Percentiles rank a stretch among this genome's conserved stretches.
Evolutionary conservation across 106 monocot genomes (phyloP).

Genomic region (Allium cepa): DNA sequence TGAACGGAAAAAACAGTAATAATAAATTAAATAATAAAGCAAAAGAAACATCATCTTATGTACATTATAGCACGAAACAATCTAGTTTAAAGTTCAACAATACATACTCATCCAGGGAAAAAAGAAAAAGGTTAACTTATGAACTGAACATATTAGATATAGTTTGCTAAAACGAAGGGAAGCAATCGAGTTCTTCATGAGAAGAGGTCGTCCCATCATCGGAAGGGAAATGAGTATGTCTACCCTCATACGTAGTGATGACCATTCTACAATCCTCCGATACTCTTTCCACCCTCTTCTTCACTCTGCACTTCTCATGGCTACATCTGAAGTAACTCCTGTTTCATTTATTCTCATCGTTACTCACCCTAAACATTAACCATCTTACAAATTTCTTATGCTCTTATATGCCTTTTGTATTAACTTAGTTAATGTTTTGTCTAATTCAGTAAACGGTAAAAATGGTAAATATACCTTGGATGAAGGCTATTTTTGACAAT

Average conservation of each 20-base stretch:
- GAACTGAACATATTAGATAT: too few relatives aligned
- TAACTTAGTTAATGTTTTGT: too few relatives aligned
- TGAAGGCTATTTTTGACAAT: constrained; percentile 82
- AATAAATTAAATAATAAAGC: too few relatives aligned
- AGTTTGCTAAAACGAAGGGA: constrained; percentile 23
- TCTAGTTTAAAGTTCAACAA: too few relatives aligned
- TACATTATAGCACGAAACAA: too few relatives aligned
- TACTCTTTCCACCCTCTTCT: constrained; percentile 69
- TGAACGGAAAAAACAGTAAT: too few relatives aligned
- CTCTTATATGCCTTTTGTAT: not conserved
- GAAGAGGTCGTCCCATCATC: constrained; percentile 36
- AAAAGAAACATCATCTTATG: too few relatives aligned
- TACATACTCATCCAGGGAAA: too few relatives aligned
- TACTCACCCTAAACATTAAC: too few relatives aligned
- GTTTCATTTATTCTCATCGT: not conserved
- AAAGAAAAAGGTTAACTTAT: too few relatives aligned
- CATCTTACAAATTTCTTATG: too few relatives aligned
- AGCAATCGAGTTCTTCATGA: constrained; percentile 29
- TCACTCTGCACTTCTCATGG: constrained; percentile 62
- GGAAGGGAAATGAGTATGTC: constrained; percentile 56
- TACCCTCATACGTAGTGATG: constrained; percentile 76
- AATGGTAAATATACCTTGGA: constrained; percentile 42
- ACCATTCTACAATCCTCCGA: constrained; percentile 79
- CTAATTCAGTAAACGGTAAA: not conserved
- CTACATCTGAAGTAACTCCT: constrained; percentile 78